Conservation (phyloP, 768 basidiomycete species). For the Boletus subparvulus region DNA sequence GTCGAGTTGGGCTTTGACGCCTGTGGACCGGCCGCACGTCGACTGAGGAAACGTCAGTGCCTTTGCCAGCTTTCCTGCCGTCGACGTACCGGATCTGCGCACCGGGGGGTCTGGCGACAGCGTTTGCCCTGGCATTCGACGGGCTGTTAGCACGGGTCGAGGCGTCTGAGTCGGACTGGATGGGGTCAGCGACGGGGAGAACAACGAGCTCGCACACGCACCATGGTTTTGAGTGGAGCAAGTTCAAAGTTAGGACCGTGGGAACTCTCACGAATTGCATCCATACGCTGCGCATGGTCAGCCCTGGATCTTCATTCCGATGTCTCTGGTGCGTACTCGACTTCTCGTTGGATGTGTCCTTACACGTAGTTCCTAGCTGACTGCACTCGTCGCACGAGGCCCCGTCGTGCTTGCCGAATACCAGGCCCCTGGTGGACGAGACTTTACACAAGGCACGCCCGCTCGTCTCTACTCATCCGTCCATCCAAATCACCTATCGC, state of each 20-base stretch:
- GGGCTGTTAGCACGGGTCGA: slow-evolving; percentile 43
- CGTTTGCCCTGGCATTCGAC: slow-evolving; percentile 42
- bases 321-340: slow-evolving; percentile 28
- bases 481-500: slow-evolving; percentile 4
- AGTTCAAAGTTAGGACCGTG: slow-evolving; percentile 21
- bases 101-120: slow-evolving; percentile 72
- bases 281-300: not conserved
- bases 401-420: slow-evolving; percentile 85
- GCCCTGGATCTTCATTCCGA: not conserved
- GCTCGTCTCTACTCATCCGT: not conserved
- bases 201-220: slow-evolving; percentile 17
- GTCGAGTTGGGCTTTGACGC: slow-evolving; percentile 78
- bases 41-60: slow-evolving; percentile 40
- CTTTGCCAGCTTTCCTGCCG: not conserved
- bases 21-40: slow-evolving; percentile 68
- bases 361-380: slow-evolving; percentile 50
- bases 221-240: slow-evolving; percentile 27
- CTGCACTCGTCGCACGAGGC: slow-evolving; percentile 80
- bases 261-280: slow-evolving; percentile 9
- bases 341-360: not conserved
- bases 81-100: slow-evolving; percentile 73
- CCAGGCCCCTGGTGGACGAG: slow-evolving; percentile 65
- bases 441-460: slow-evolving; percentile 82
- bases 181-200: not conserved
- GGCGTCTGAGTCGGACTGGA: slow-evolving; percentile 82